These are phyloP conservation scores for Debaryomyces tyrocola DNA, from an alignment of 805 yeast species.

Conservation along the genomic window DNA sequence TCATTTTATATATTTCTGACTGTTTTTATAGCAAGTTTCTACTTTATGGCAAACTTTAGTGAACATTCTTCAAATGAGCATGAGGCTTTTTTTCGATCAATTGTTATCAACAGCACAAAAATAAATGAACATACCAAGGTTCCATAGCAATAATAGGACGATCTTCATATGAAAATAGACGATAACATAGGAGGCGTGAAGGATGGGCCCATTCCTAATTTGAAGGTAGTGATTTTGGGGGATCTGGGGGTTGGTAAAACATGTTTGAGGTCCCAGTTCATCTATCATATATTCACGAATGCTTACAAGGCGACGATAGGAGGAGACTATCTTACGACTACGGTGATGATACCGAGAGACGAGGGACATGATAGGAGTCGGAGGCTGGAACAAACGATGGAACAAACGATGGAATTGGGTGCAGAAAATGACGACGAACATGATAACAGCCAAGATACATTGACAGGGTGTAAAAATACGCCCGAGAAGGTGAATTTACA, in stretches of 20 bases:
- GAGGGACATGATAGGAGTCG: background rate
- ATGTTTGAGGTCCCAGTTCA: slow-evolving; percentile 53
- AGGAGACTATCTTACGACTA: slow-evolving; percentile 54
- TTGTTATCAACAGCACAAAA: slow-evolving; percentile 10
- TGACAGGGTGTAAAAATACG: background rate
- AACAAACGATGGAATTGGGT: background rate
- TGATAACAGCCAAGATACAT: background rate
- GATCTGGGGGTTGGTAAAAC: slow-evolving; percentile 64
- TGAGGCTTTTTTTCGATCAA: slow-evolving; percentile 1
- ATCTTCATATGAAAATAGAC: background rate
- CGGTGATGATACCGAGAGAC: slow-evolving; percentile 17
- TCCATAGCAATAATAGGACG: background rate
- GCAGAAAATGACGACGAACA: slow-evolving; percentile 1
- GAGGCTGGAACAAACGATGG: background rate
- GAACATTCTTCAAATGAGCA: background rate
- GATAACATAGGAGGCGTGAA: background rate
- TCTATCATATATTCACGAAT: slow-evolving; percentile 54
- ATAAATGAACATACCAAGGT: background rate
- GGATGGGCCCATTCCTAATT: slow-evolving; percentile 12
- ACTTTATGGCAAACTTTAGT: background rate
- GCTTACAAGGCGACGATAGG: slow-evolving; percentile 62
- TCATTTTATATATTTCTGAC: slow-evolving; percentile 50
- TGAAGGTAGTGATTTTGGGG: slow-evolving; percentile 56
- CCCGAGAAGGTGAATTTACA: slow-evolving; percentile 43
- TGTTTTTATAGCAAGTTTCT: background rate